These are phyloP conservation scores for Saccharum officinarum DNA, from an alignment of 176 grass and related monocot species.

Conservation along the genomic window DNA sequence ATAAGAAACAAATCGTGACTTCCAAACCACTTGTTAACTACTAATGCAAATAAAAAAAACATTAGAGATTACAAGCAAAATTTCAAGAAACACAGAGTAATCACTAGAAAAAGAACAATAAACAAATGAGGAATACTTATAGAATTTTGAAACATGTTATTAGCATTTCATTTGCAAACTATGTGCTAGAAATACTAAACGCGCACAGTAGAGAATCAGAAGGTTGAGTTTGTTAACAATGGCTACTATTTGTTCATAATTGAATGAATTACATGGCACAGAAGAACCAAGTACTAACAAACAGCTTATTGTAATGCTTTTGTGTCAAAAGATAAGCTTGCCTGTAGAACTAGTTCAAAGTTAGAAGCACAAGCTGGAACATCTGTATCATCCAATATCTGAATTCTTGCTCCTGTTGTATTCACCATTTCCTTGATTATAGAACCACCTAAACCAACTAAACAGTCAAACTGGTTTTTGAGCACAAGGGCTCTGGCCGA, in stretches of 20 bases:
- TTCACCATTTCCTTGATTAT: constrained; percentile 40
- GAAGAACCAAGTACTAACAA: constrained; percentile 12
- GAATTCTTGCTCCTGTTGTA: constrained; percentile 33
- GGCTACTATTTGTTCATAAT: background rate
- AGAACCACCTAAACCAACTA: constrained; percentile 37
- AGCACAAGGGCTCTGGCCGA: constrained; percentile 31
- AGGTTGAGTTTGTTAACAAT: constrained; percentile 4
- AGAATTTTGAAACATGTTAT: background rate
- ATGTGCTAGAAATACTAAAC: constrained; percentile 7
- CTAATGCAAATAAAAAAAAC: background rate
- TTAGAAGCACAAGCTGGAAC: constrained; percentile 48
- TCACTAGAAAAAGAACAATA: background rate
- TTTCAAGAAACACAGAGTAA: background rate
- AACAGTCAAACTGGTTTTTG: constrained; percentile 18
- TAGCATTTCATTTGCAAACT: background rate
- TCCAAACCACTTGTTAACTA: constrained; percentile 10
- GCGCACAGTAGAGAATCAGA: background rate
- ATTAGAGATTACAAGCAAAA: background rate
- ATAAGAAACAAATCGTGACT: background rate
- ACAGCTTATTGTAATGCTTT: background rate
- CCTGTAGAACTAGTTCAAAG: constrained; percentile 47
- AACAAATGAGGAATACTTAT: constrained; percentile 1
- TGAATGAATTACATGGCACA: background rate
- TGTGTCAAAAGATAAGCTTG: constrained; percentile 31
- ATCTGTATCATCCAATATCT: constrained; percentile 37